phyloP scores from a whole-genome alignment of 345 rosid genomes.

The Gossypium anomalum region DNA sequence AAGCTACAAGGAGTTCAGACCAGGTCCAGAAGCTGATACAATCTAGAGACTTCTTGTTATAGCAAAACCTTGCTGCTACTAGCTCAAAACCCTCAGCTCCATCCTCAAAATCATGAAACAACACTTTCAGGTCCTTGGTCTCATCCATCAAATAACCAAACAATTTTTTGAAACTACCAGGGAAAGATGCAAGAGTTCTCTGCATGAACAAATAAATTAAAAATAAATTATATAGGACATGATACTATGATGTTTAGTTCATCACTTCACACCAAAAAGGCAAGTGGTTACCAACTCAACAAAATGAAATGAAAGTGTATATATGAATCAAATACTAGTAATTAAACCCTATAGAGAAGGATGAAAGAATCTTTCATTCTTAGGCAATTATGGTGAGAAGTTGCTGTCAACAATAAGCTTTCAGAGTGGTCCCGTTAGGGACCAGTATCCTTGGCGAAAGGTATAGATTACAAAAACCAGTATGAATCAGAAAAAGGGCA shows the following conservation, averaged over 20 bases:
- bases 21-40: constrained; percentile 49
- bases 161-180: constrained; percentile 34
- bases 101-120: constrained; percentile 49
- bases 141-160: constrained; percentile 16
- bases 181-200: constrained; percentile 36
- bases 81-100: constrained; percentile 56
- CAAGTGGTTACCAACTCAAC: constrained; percentile 3
- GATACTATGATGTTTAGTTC: neutral
- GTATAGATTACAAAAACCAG: constrained; percentile 6
- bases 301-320: constrained; percentile 9
- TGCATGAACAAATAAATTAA: constrained; percentile 15
- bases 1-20: constrained; percentile 44
- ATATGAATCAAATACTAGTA: constrained; percentile 9
- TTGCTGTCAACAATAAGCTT: constrained; percentile 25
- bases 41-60: constrained; percentile 32
- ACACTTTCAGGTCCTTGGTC: constrained; percentile 31
- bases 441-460: neutral
- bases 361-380: constrained; percentile 5
- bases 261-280: neutral
- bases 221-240: neutral
- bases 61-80: constrained; percentile 43
- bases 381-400: constrained; percentile 11
- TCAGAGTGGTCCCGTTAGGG: constrained; percentile 10
- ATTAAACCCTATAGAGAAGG: neutral
- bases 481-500: neutral